These are phyloP conservation scores for Moelleriella libera DNA, from an alignment of 2,329 filamentous ascomycete species.

Conservation along the genomic window DNA sequence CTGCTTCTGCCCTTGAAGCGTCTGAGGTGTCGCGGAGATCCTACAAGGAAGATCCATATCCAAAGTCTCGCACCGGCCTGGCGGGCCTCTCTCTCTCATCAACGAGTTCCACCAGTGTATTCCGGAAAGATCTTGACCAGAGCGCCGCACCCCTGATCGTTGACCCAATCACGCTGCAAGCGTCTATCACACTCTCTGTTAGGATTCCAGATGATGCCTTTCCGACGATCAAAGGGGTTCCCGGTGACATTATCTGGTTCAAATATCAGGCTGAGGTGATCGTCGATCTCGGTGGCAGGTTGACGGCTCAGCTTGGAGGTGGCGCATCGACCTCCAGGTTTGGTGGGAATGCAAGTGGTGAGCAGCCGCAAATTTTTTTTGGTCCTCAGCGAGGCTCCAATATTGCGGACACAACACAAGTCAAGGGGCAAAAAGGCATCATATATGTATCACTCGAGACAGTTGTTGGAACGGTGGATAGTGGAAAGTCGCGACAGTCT, in stretches of 20 bases:
- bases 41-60: conserved; percentile 74
- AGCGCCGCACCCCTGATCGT: conserved; percentile 80
- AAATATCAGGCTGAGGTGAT: conserved; percentile 89
- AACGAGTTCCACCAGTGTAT: conserved; percentile 77
- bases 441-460: conserved; percentile 77
- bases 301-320: conserved; percentile 58
- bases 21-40: conserved; percentile 51
- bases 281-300: conserved; percentile 77
- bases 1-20: conserved; percentile 31
- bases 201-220: conserved; percentile 83
- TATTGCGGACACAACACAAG: conserved; percentile 75
- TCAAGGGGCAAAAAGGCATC: conserved; percentile 84
- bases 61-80: conserved; percentile 73
- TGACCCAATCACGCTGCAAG: conserved; percentile 63
- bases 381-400: conserved; percentile 31
- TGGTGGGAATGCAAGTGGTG: conserved; percentile 14
- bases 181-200: conserved; percentile 69
- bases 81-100: conserved; percentile 78
- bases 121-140: conserved; percentile 87
- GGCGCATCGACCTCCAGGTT: conserved; percentile 36
- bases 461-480: conserved; percentile 75
- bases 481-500: conserved; percentile 24
- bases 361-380: conserved; percentile 14
- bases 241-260: conserved; percentile 89
- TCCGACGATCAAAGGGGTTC: conserved; percentile 79